phyloP scores from a whole-genome alignment of 2,329 filamentous ascomycete genomes.

The Hirsutella rhossiliensis region DNA sequence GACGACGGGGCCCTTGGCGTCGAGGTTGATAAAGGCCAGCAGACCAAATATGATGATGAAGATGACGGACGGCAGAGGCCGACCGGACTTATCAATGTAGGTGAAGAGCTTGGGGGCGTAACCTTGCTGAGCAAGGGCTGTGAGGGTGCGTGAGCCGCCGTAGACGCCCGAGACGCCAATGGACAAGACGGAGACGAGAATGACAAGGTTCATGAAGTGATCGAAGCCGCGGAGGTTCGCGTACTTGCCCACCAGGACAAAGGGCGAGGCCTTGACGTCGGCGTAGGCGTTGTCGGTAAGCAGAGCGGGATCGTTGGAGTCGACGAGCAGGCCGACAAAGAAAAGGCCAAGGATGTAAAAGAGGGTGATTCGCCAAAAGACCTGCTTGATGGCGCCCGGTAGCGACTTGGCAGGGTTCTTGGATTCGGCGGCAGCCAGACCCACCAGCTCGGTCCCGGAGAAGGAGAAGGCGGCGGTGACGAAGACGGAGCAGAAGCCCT shows the following conservation, averaged over 20 bases:
- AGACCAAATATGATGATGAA: conserved; percentile 29
- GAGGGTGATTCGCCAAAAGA: conserved; percentile 34
- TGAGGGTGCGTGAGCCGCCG: conserved; percentile 39
- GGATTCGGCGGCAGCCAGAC: conserved; percentile 55
- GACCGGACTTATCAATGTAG: conserved; percentile 38
- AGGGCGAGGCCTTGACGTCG: conserved; percentile 29
- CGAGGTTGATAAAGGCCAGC: conserved; percentile 31
- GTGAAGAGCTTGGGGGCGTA: conserved; percentile 37
- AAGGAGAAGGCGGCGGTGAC: conserved; percentile 59
- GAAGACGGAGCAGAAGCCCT: conserved; percentile 54
- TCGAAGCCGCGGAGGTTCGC: conserved; percentile 31
- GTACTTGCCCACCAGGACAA: conserved; percentile 34
- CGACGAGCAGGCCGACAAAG: conserved; percentile 30
- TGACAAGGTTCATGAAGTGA: conserved; percentile 38
- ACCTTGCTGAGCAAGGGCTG: conserved; percentile 36
- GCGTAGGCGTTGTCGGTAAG: conserved; percentile 16
- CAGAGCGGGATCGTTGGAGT: conserved; percentile 25
- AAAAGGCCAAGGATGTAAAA: conserved; percentile 34
- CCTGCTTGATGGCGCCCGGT: conserved; percentile 67
- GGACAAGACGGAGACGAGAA: conserved; percentile 37
- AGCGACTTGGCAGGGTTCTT: conserved; percentile 54
- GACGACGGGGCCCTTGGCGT: conserved; percentile 31
- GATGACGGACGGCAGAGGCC: conserved; percentile 31
- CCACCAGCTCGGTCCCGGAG: conserved; percentile 53
- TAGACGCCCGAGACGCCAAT: conserved; percentile 40